These are phyloP conservation scores for Blastobotrys capitulatus DNA, from an alignment of 1,139 yeast genomes.

Conservation along the genomic window DNA sequence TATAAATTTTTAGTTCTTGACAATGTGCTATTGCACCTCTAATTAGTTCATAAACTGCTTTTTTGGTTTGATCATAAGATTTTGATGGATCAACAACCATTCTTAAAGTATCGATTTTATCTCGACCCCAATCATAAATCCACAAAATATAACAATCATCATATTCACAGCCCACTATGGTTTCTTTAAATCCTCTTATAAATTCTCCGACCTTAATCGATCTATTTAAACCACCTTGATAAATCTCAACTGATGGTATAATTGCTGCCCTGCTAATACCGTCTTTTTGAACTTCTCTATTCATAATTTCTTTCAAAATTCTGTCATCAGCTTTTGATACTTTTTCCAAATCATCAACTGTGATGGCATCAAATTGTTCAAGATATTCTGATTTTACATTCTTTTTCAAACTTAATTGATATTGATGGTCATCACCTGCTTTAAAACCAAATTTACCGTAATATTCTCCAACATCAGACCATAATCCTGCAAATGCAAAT, in stretches of 20 bases:
- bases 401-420: constrained; percentile 12
- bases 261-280: constrained; percentile 2
- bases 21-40: constrained; percentile 26
- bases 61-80: constrained; percentile 9
- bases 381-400: too few relatives aligned
- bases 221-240: constrained; percentile 28
- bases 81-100: constrained; percentile 16
- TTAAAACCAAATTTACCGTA: constrained; percentile 54
- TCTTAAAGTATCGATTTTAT: constrained; percentile 33
- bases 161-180: constrained; percentile 33
- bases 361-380: too few relatives aligned
- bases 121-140: constrained; percentile 42
- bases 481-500: constrained; percentile 43
- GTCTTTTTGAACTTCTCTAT: constrained; percentile 22
- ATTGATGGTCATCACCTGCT: constrained; percentile 3
- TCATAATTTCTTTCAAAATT: constrained; percentile 18
- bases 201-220: constrained; percentile 33
- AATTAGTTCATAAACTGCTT: constrained; percentile 18
- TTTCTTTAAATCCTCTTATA: constrained; percentile 8
- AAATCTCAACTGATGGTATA: constrained; percentile 11
- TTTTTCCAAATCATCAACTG: constrained; percentile 33
- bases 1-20: constrained; percentile 18
- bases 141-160: constrained; percentile 39
- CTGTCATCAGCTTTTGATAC: constrained; percentile 33
- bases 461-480: constrained; percentile 70